Base-by-base conservation (phyloP, 2,329 filamentous ascomycete species). In the Sporothrix variecibatus region DNA sequence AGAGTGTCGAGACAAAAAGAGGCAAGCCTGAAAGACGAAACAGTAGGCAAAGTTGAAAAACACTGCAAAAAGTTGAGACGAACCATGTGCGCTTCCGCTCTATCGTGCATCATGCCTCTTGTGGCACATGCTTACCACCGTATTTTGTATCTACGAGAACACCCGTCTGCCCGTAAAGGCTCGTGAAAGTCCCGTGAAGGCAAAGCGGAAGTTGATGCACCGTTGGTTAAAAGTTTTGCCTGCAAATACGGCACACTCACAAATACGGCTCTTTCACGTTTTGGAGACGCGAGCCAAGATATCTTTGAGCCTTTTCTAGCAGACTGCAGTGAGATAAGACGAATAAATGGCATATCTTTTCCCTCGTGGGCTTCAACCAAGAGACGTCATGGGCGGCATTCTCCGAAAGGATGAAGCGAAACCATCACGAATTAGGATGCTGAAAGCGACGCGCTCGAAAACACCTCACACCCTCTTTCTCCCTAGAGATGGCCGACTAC, bases 381-480 rank as follows among this genome's bases (percentile, higher is more conserved):
- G 34, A 34, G 34, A 40, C 58, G 62, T 15, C 38, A 17, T 68
- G 65, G 65, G 43, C 28, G 65, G 65, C 43, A 51, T 51, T 68
- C 65, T 68, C 65, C 65, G 65, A n/a, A 51, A 34, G 43, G 65
- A 31, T n/a, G 28, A 68, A 67, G 26, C 17, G 23, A 31, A 31
- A 17, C 64, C 64, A 67, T 43, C 62, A 46, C 62, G 38, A 3
- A 43, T 67, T 67, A 43, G 62, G 62, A 46, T 40, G 38, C 23
- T 67, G n/a, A 15, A 46, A 67, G 38, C 11, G 12, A 6, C 62
- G 11, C 38, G 38, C 26, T 5, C 38, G 31, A 68, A 51, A 68
- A 68, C 26, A 68, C 65, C 65, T 51, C 65, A 68, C 65, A 68
- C 65, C 65, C 23, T 68, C 43, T 34, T 28, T 34, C 15, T n/a